Base-by-base conservation (phyloP, 2,329 filamentous ascomycete genomes). In the Pseudocercospora pini-densiflorae region DNA sequence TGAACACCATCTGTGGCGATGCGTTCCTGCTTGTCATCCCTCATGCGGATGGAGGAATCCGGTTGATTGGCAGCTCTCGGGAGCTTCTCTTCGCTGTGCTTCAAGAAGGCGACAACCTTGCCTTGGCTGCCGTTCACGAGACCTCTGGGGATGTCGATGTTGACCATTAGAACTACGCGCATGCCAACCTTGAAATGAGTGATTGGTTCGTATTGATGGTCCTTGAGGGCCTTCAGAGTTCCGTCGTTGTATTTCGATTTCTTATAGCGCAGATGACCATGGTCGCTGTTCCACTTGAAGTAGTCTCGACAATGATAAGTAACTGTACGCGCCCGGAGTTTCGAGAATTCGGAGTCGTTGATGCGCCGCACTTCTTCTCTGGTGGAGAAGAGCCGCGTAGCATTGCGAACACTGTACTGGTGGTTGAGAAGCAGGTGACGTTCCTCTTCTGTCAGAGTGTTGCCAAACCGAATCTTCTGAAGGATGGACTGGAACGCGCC, bases 91-190 rank as follows among this genome's bases (percentile, higher is more conserved):
- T 12, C 31, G 10, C 10, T 1, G 8, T 49, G 45, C 23, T 24
- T 21, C 7, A 24, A 81, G 72, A 14, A 85, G 72, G 79, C 81
- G 61, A 78, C 76, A 59, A 85, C 77, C 51, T 81, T 74, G 2
- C 83, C 83, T 70, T 83, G 83, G 66, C 79, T 81, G 23, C 83
- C 83, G 68, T 85, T 84, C 68, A 81, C 82, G 1, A 85, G 78
- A 1, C 80, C 79, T 1, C 43, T 27, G 0, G 60, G 24, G 4
- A 83, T 70, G 64, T 81, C 80, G 4, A 87, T 73, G 62, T 88
- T 88, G 21, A 78, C 77, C 4, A 86, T 80, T 2, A 88, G 77
- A 7, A 87, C 80, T 4, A 87, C 84, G 1, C 81, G 79, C 81
- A 85, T 85, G n/a, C 81, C 82, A 29, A 78, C 70, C 67, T 86